Evolutionary conservation across 495 filamentous ascomycete genomes (phyloP).

Genomic region (Geoglossum glabrum): DNA sequence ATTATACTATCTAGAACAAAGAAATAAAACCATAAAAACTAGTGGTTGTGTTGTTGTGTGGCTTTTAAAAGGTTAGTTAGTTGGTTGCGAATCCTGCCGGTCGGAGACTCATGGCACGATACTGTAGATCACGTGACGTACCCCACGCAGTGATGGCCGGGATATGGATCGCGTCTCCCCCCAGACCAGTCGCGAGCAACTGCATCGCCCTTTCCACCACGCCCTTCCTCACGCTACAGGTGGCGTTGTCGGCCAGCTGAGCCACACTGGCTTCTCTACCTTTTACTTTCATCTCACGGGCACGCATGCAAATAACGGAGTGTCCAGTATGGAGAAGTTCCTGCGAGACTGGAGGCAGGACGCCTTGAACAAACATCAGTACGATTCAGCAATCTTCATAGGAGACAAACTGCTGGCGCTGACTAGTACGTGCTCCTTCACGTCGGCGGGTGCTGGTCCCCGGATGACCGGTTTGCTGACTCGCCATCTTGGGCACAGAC

Average conservation of each 20-base stretch:
- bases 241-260: background rate
- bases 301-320: slow-evolving; percentile 1
- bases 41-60: too few species aligned
- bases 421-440: slow-evolving; percentile 41
- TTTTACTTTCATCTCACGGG: background rate
- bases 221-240: background rate
- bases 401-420: slow-evolving; percentile 90
- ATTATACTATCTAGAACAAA: too few species aligned
- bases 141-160: too few species aligned
- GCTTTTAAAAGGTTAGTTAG: too few species aligned
- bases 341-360: slow-evolving; percentile 85
- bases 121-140: too few species aligned
- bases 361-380: slow-evolving; percentile 79
- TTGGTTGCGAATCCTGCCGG: too few species aligned
- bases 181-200: background rate
- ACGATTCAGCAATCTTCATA: slow-evolving; percentile 88
- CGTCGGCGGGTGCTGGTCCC: background rate
- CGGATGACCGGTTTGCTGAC: slow-evolving; percentile 2
- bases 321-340: slow-evolving; percentile 69
- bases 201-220: background rate
- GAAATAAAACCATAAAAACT: too few species aligned
- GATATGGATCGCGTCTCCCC: background rate
- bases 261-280: too few species aligned
- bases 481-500: slow-evolving; percentile 27
- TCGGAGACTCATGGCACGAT: too few species aligned